Base-by-base conservation (phyloP, 164 flowering plant species). In the Nymphaea thermarum region DNA sequence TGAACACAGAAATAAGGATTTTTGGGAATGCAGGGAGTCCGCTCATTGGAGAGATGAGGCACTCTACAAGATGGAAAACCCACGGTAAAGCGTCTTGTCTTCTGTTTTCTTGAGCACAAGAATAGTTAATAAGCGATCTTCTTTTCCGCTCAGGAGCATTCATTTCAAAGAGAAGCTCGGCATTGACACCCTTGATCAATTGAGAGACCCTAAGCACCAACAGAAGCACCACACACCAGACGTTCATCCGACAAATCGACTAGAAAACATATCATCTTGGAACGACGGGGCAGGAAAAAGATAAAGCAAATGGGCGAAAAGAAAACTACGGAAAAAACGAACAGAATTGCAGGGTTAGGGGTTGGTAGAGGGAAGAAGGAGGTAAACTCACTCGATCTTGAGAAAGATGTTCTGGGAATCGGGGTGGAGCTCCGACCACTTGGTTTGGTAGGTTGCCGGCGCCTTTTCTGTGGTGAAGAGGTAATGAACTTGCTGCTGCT, bases 351-450 rank as follows among this genome's bases (percentile, higher is more conserved):
- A 62, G 42, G 36, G 36, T 25, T 25, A 25, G 36, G 36, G 36
- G 36, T 25, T 25, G 36, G 36, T 25, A 62, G 64, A 62, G 25
- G 16, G 16, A 61, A n/a, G 11, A 5, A 67, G 44, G 57, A 53
- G 42, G 43, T 63, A 41, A 64, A 42, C 69, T 18, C 76, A 94
- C 99, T 92, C 99, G 55, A 95, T 92, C 73, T 85, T 87, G 25
- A 86, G 87, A 4, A 95, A 90, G 63, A 85, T 4, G 70, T 92
- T 95, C 79, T 88, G 98, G 14, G 98, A 91, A 66, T 95, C 99
- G 0, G 98, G 96, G 65, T 95, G 99, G 41, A 95, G 92, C 80
- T 95, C 99, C 0, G 87, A 83, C 99, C 97, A 95, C 70, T 87
- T 92, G 44, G 98, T 92, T 57, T 85, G 71, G 71, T 92, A 95